A percentile compares a stretch with the other conserved stretches of the same genome.
Evolutionary conservation across 768 basidiomycete genomes (phyloP).

Genomic region (Lanmaoa rubissima): DNA sequence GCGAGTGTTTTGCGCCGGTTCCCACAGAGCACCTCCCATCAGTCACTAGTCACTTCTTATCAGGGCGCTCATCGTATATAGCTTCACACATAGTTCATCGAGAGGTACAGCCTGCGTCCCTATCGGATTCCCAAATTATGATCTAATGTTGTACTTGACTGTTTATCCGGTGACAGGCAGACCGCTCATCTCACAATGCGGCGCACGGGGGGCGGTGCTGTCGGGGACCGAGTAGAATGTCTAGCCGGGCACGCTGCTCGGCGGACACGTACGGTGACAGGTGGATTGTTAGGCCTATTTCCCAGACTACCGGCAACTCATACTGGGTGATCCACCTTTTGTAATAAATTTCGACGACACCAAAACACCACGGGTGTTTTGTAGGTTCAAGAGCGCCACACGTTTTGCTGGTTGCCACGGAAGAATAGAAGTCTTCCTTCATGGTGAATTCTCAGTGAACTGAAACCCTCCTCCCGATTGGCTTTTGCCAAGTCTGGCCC

Average conservation of each 20-base stretch:
- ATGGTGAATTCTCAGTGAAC: slow-evolving; percentile 22
- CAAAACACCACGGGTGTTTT: slow-evolving; percentile 27
- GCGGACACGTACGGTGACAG: slow-evolving; percentile 13
- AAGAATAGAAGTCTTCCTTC: slow-evolving; percentile 33
- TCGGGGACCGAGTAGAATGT: slow-evolving; percentile 21
- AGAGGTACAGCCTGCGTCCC: slow-evolving; percentile 27
- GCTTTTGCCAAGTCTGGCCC: slow-evolving; percentile 8
- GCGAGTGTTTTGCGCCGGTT: slow-evolving; percentile 16
- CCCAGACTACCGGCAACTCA: neutral
- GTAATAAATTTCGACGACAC: slow-evolving; percentile 9
- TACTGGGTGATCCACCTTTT: neutral
- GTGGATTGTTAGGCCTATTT: neutral
- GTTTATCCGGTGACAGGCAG: slow-evolving; percentile 22
- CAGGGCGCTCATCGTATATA: slow-evolving; percentile 39
- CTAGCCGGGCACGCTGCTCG: slow-evolving; percentile 17
- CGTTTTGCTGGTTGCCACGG: slow-evolving; percentile 32
- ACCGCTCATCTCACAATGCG: slow-evolving; percentile 20
- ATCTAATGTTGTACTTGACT: slow-evolving; percentile 19
- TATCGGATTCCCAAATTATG: slow-evolving; percentile 31
- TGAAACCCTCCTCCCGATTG: slow-evolving; percentile 11
- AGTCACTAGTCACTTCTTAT: slow-evolving; percentile 55
- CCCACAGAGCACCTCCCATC: slow-evolving; percentile 42
- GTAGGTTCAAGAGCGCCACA: slow-evolving; percentile 18
- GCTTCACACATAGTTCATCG: slow-evolving; percentile 31
- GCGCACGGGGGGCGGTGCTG: neutral